Evolutionary conservation across 2,329 filamentous ascomycete genomes (phyloP).

Genomic region (Diaporthe aspalathi): DNA sequence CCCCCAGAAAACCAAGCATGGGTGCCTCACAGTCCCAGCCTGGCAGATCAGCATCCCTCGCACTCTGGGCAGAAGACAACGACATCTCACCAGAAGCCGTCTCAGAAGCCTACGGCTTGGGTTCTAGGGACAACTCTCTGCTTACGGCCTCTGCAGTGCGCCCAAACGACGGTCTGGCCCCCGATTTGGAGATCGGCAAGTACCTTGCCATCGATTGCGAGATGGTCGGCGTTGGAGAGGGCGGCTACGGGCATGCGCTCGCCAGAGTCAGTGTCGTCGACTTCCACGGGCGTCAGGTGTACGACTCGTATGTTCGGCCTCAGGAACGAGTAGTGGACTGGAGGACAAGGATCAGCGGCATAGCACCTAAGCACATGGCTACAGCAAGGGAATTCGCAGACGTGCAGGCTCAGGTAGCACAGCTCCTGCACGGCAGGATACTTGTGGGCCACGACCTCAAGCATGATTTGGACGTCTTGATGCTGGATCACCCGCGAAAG

Average conservation of each 20-base stretch:
- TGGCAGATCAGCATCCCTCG: conserved; percentile 64
- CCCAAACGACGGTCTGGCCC: conserved; percentile 72
- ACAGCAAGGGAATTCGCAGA: conserved; percentile 77
- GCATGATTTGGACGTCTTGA: conserved; percentile 81
- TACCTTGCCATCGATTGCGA: conserved; percentile 96
- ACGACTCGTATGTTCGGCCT: conserved; percentile 91
- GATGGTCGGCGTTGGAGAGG: conserved; percentile 90
- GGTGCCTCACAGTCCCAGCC: conserved; percentile 63
- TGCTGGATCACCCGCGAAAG: conserved; percentile 80
- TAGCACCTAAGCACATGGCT: conserved; percentile 78
- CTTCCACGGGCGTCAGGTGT: conserved; percentile 91
- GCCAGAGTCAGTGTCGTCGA: conserved; percentile 92
- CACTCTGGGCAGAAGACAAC: conserved; percentile 71
- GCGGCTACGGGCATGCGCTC: conserved; percentile 77
- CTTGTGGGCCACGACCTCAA: conserved; percentile 86
- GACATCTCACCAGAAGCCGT: conserved; percentile 70
- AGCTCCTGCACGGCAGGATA: conserved; percentile 76
- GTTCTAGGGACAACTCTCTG: conserved; percentile 61
- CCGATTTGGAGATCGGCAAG: conserved; percentile 79
- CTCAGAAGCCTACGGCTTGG: conserved; percentile 70
- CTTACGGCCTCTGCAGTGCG: conserved; percentile 60
- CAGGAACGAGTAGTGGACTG: conserved; percentile 87
- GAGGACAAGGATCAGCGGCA: conserved; percentile 87
- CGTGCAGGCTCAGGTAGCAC: conserved; percentile 78
- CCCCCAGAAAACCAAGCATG: conserved; percentile 55